Conservation (phyloP, 2,329 filamentous ascomycete species). For the Chalaropsis thielavioides region DNA sequence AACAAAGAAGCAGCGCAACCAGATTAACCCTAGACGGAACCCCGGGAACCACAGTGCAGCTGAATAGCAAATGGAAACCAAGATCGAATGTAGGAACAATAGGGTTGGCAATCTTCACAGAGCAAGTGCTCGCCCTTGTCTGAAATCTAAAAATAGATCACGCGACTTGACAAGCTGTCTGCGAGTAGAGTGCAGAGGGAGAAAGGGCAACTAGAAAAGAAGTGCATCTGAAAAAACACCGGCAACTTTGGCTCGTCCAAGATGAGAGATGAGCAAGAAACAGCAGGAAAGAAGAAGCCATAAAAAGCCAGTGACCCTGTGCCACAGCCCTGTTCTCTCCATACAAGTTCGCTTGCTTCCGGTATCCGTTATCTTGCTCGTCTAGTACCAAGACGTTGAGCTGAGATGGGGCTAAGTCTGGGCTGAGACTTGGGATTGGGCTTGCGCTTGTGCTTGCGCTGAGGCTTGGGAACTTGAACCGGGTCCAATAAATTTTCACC, state of each 20-base stretch:
- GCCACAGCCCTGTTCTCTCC: not conserved
- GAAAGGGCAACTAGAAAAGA: not conserved
- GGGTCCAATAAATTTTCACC: not conserved
- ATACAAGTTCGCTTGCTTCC: not conserved
- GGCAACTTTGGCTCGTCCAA: no score
- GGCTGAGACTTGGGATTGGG: not conserved
- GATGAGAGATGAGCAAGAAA: no score
- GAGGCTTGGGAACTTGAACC: not conserved
- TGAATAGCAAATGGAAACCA: not conserved
- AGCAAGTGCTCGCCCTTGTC: not conserved
- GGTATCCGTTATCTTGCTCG: not conserved
- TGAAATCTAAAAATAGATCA: not conserved
- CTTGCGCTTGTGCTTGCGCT: not conserved
- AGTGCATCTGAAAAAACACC: no score
- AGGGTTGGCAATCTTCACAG: slow-evolving; percentile 3
- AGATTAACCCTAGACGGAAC: not conserved
- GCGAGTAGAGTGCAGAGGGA: not conserved
- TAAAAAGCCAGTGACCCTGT: not conserved
- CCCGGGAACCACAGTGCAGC: not conserved
- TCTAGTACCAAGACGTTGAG: not conserved
- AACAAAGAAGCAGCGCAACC: not conserved
- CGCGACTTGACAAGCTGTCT: not conserved
- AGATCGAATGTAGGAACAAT: slow-evolving; percentile 1
- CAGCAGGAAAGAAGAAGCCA: not conserved
- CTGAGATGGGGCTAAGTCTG: not conserved